Conservation (phyloP, 345 rosid species). For the Limnanthes douglasii region DNA sequence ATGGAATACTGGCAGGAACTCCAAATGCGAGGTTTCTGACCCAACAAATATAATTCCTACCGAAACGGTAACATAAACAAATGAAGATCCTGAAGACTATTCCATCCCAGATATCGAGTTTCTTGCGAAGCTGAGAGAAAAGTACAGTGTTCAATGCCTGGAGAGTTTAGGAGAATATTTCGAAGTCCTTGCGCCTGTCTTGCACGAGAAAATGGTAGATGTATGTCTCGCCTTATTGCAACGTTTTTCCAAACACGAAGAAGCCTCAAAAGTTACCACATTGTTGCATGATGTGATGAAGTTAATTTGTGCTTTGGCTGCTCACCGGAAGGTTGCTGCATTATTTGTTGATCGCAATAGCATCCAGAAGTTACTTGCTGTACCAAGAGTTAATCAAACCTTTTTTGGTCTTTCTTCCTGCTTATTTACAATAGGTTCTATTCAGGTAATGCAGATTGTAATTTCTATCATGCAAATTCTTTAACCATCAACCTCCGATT, state of each 20-base stretch:
- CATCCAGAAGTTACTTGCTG: constrained; percentile 79
- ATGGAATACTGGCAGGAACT: constrained; percentile 60
- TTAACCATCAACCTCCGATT: too few relatives aligned
- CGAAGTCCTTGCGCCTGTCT: constrained; percentile 95
- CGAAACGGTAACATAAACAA: constrained; percentile 18
- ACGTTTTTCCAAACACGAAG: constrained; percentile 36
- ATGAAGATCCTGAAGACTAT: constrained; percentile 45
- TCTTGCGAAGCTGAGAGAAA: constrained; percentile 78
- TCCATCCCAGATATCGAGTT: constrained; percentile 55
- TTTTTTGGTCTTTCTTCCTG: constrained; percentile 90
- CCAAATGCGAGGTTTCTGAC: constrained; percentile 18
- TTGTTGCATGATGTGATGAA: constrained; percentile 94
- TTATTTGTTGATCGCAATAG: constrained; percentile 96
- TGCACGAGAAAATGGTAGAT: constrained; percentile 94
- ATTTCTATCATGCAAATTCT: too few relatives aligned
- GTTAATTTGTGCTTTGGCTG: constrained; percentile 95
- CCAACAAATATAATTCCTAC: constrained; percentile 10
- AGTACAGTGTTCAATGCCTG: constrained; percentile 88
- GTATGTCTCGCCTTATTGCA: constrained; percentile 78
- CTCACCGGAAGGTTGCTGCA: constrained; percentile 95
- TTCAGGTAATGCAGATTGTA: constrained; percentile 75
- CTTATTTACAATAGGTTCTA: constrained; percentile 78
- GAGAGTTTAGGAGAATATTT: constrained; percentile 89
- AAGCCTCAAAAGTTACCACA: constrained; percentile 20
- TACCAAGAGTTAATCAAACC: constrained; percentile 59